Base-by-base conservation (phyloP, 129 eudicot genomes). In the Pulicaria dysenterica region DNA sequence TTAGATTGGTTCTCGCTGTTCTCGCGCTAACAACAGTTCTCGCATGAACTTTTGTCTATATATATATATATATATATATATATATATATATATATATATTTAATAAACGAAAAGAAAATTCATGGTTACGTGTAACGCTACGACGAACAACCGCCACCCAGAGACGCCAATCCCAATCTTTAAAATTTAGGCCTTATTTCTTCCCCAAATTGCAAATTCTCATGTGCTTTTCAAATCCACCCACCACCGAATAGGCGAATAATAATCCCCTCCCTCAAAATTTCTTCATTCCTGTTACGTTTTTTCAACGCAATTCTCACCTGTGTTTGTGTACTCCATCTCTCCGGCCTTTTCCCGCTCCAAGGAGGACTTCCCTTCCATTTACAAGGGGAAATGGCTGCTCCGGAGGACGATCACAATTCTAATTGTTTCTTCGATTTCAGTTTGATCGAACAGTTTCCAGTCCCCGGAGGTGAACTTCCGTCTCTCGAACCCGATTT, bases 391-490 rank as follows among this genome's bases (percentile, higher is more conserved):
- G 59, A 31, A 15, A 87, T 87, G 94, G 82, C 51, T 58, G 58
- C 65, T 4, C 70, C 79, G 69, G 84, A 53, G 72, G 89, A 88
- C 14, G 75, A 82, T 13, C 85, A 85, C 5, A 67, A 81, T 41
- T 57, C 86, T 2, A 81, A 76, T 70, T 85, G 83, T 77, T 58
- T 77, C 15, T 76, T 88, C 12, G 95, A 85, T 76, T 83, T 49
- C 54, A 76, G 78, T 46, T 64, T 85, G 44, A 77, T 85, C 49
- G 91, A 88, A 3, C 76, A 76, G 51, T 63, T 83, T 55, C 78
- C 87, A 24, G 87, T 82, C 46, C 85, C 83, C 63, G 85, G 85
- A 13, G 85, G 85, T 40, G 92, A 87, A 50, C 81, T 88, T 17
- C 90, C 90, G 16, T 67, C 81, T 39, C 73, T 84, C 40, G 87